phyloP scores from a whole-genome alignment of 177 flowering plant species.

The Vitis hybrid region DNA sequence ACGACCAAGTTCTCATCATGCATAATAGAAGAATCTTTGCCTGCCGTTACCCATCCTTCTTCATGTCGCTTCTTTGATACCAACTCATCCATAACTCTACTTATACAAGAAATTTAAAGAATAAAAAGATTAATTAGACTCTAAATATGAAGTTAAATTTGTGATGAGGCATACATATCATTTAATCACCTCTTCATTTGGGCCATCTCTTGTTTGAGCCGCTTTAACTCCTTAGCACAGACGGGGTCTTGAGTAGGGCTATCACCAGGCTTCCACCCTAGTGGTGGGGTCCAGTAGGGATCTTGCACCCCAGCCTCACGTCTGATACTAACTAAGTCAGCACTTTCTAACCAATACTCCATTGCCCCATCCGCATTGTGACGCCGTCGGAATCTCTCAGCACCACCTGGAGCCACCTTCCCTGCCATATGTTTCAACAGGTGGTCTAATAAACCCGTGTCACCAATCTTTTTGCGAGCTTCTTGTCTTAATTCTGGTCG shows the following conservation, averaged over 20 bases:
- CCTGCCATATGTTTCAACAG: constrained; percentile 93
- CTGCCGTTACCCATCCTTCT: constrained; percentile 16
- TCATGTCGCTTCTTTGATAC: constrained; percentile 29
- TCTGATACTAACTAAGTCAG: constrained; percentile 59
- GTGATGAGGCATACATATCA: background rate
- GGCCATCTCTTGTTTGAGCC: constrained; percentile 51
- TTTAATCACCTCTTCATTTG: constrained; percentile 29
- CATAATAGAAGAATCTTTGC: constrained; percentile 16
- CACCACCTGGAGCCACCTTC: constrained; percentile 68
- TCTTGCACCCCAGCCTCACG: constrained; percentile 81
- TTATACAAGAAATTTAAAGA: background rate
- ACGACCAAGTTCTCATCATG: constrained; percentile 7
- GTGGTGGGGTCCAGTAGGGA: constrained; percentile 89
- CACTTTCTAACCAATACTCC: constrained; percentile 95
- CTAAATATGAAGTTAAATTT: background rate
- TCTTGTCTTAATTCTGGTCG: constrained; percentile 65
- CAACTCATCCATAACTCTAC: constrained; percentile 38
- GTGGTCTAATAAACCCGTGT: constrained; percentile 93
- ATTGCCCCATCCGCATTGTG: constrained; percentile 93
- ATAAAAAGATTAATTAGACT: background rate
- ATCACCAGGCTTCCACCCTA: constrained; percentile 91
- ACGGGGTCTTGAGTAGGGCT: constrained; percentile 62
- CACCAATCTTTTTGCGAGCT: constrained; percentile 88
- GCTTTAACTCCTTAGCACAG: constrained; percentile 56
- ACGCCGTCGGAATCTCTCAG: constrained; percentile 71